These are phyloP conservation scores for Verticillium nubilum DNA, from an alignment of 2,329 filamentous ascomycete species.

Conservation along the genomic window DNA sequence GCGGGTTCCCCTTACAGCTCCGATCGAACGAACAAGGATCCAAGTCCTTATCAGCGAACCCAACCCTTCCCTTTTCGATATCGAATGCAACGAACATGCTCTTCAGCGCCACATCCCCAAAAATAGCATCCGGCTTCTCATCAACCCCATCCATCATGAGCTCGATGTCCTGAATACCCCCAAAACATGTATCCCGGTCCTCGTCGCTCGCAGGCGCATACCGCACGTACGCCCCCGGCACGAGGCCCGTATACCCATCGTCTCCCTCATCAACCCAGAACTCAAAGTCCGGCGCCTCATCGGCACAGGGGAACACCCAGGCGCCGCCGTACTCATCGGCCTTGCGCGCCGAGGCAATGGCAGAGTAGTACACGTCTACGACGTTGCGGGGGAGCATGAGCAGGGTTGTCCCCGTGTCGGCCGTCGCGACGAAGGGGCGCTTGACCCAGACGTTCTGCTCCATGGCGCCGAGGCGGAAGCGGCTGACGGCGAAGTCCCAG, in stretches of 20 bases:
- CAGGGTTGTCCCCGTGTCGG: conserved; percentile 65
- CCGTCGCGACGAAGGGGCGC: conserved; percentile 44
- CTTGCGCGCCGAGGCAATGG: conserved; percentile 46
- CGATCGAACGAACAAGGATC: not conserved
- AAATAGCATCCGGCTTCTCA: conserved; percentile 49
- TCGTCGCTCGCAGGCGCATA: conserved; percentile 42
- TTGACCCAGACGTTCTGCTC: conserved; percentile 23
- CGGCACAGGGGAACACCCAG: conserved; percentile 49
- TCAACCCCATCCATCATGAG: conserved; percentile 15
- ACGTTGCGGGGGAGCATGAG: conserved; percentile 54
- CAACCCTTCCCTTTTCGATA: conserved; percentile 21
- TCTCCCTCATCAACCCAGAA: conserved; percentile 35
- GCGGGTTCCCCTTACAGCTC: not conserved
- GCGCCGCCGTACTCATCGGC: conserved; percentile 40
- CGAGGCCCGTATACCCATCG: conserved; percentile 32
- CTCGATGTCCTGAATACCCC: conserved; percentile 62
- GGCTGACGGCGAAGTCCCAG: conserved; percentile 47
- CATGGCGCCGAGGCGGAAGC: conserved; percentile 27
- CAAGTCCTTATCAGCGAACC: conserved; percentile 31
- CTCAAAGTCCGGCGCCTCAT: conserved; percentile 51
- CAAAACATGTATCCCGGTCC: conserved; percentile 58
- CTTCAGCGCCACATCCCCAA: conserved; percentile 79
- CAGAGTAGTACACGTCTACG: conserved; percentile 54
- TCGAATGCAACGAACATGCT: conserved; percentile 71
- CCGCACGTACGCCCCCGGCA: conserved; percentile 50